Evolutionary conservation across 1,284 basidiomycete genomes (phyloP), one percentile per base, ranked within the genome.

Genomic region (Apiotrichum veenhuisii): DNA sequence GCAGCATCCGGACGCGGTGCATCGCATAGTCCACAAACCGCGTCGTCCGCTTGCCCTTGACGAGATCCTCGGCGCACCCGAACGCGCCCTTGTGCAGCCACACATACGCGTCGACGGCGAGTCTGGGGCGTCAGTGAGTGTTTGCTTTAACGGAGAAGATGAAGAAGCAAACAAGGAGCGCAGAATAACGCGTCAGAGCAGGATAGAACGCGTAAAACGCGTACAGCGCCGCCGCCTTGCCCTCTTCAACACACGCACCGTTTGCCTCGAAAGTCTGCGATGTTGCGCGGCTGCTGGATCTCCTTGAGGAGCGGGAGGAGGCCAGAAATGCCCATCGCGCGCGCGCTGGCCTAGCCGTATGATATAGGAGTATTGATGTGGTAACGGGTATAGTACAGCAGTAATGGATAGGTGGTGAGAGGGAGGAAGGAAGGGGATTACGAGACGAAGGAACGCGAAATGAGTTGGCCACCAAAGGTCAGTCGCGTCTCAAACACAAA

Each of bases 21-120:
- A 98, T 91, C n/a, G 88, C 87, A 78, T 94, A 98, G 68, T 96
- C 87, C 62, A 98, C 90, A 81, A 97, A 97, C 78, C 91, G 93
- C 66, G 83, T 84, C 1, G 94, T 95, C 52, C 78, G 80, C 70
- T 85, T 85, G 22, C 91, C 91, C 1, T 87, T 89, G 15, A 91
- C 92, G 44, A 98, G 78, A 63, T 97, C 92, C 18, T 88, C 84
- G 42, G 96, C 90, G 77, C 96, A 99, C 0, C 88, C 83, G 72
- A 91, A 95, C 1, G 91, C 85, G 14, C 93, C 96, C 65, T 87
- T 86, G 75, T 98, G 96, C n/a, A 99, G 82, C 95, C 95, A 98
- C 47, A 95, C 94, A 77, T 98, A 97, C 44, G 64, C 77, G 66
- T 67, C 69, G 34, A 71, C 65, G 23, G 68, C 67, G 30, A 72